A percentile compares a stretch with the other conserved stretches of the same genome.
These are phyloP conservation scores for Carallia pectinifolia DNA, from an alignment of 345 rosid genomes.

Conservation along the genomic window DNA sequence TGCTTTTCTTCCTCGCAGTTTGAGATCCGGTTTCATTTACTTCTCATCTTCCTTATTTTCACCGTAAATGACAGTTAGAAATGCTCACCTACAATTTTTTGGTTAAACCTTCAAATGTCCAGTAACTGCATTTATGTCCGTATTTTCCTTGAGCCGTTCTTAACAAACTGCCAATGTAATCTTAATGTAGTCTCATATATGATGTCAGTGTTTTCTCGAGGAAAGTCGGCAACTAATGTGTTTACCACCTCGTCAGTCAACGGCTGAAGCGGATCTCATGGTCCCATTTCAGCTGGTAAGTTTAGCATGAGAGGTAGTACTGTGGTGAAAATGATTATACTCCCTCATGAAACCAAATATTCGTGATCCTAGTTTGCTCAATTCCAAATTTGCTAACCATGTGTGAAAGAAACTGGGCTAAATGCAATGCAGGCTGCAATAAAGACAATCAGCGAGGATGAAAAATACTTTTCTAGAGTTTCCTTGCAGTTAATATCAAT, in stretches of 20 bases:
- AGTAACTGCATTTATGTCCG: not conserved
- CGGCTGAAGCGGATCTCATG: constrained; percentile 98
- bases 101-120: not conserved
- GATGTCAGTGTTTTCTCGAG: constrained; percentile 86
- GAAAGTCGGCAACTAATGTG: constrained; percentile 95
- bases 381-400: constrained; percentile 2
- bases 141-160: not conserved
- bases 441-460: constrained; percentile 91
- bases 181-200: not conserved
- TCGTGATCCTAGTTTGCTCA: constrained; percentile 2
- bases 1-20: too few species aligned
- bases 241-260: constrained; percentile 91
- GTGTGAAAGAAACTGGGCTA: constrained; percentile 1
- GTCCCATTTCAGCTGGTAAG: constrained; percentile 94
- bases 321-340: constrained; percentile 1
- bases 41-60: too few species aligned
- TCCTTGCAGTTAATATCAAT: constrained; percentile 63
- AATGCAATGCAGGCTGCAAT: constrained; percentile 71
- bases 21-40: too few species aligned
- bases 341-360: not conserved
- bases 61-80: too few species aligned
- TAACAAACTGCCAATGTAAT: not conserved
- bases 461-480: constrained; percentile 78
- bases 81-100: not conserved
- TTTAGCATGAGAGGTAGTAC: constrained; percentile 15